phyloP scores from a whole-genome alignment of 176 grass and related monocot genomes.

The Leersia perrieri region DNA sequence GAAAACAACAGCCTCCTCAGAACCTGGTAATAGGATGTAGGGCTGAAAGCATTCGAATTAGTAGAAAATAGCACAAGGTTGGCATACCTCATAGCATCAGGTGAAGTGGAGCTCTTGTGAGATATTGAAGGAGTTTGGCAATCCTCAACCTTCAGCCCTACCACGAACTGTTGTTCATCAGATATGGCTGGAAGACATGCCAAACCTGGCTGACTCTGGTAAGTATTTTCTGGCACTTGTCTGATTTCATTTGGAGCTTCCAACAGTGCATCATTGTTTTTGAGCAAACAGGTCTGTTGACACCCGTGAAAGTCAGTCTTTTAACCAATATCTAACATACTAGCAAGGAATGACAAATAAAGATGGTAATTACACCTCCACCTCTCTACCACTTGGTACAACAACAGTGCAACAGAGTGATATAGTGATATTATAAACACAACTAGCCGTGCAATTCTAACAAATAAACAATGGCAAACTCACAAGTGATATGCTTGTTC shows the following conservation, averaged over 20 bases:
- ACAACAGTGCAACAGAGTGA: neutral
- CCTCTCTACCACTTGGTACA: neutral
- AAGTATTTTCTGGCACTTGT: neutral
- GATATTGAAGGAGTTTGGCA: constrained; percentile 27
- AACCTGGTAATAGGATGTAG: constrained; percentile 2
- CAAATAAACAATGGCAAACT: neutral
- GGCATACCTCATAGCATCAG: constrained; percentile 43
- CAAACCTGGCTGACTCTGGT: constrained; percentile 5
- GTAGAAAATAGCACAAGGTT: neutral
- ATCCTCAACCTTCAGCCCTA: constrained; percentile 12
- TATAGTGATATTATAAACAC: neutral
- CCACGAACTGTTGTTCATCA: constrained; percentile 21
- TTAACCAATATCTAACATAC: neutral
- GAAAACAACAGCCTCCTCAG: neutral
- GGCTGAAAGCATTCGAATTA: neutral
- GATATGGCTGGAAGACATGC: neutral
- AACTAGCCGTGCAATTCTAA: neutral
- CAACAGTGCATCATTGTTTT: constrained; percentile 2
- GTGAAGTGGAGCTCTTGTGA: constrained; percentile 32
- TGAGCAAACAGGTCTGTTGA: constrained; percentile 34
- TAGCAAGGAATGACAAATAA: neutral
- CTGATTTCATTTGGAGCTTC: constrained; percentile 43
- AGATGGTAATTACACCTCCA: neutral
- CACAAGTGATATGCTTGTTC: neutral
- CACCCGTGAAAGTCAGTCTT: constrained; percentile 14